phyloP scores from a whole-genome alignment of 1,284 basidiomycete genomes.

The Ceratobasidium sp. region DNA sequence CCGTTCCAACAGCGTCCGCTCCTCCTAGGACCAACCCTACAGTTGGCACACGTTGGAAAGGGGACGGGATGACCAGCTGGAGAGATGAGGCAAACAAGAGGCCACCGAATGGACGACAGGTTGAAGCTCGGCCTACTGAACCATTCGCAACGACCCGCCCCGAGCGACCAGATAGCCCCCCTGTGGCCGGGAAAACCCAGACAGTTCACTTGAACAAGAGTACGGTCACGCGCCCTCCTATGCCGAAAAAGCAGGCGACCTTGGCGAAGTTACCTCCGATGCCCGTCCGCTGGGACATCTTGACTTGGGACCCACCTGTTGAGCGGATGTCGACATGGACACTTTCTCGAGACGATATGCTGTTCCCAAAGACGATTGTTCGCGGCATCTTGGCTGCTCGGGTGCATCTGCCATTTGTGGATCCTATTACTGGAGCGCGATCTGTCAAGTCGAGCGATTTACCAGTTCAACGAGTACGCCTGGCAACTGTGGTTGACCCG shows the following conservation, averaged over 20 bases:
- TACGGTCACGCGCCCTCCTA: conserved; percentile 57
- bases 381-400: conserved; percentile 30
- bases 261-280: conserved; percentile 59
- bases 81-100: conserved; percentile 29
- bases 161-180: conserved; percentile 37
- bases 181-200: conserved; percentile 27
- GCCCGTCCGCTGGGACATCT: conserved; percentile 72
- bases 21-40: conserved; percentile 50
- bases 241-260: conserved; percentile 64
- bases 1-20: conserved; percentile 47
- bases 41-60: conserved; percentile 51
- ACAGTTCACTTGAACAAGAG: conserved; percentile 54
- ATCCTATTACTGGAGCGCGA: conserved; percentile 10
- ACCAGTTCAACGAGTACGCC: conserved; percentile 12
- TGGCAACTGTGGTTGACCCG: conserved; percentile 3
- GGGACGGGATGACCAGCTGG: conserved; percentile 22
- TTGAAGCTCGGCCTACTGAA: conserved; percentile 23
- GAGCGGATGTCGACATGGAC: conserved; percentile 73
- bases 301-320: conserved; percentile 83
- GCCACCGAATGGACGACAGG: background rate
- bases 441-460: conserved; percentile 7
- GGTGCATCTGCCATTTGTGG: conserved; percentile 8
- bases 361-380: conserved; percentile 65
- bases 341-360: conserved; percentile 76
- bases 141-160: conserved; percentile 22